Evolutionary conservation across 768 basidiomycete genomes (phyloP).

Genomic region (Nidularia sp.): DNA sequence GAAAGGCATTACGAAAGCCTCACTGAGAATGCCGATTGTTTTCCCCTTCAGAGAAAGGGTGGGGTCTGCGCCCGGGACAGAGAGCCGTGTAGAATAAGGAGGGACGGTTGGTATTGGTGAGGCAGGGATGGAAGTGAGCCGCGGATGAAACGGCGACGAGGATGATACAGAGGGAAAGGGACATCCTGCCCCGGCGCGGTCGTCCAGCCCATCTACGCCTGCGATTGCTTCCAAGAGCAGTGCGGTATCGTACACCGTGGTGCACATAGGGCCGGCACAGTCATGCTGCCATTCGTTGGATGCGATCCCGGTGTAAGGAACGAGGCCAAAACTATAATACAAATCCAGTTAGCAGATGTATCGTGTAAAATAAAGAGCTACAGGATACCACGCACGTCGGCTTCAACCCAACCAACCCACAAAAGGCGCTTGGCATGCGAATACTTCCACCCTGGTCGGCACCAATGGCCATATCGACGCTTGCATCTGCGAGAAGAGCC

Average conservation of each 20-base stretch:
- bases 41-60: slow-evolving; percentile 22
- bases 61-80: slow-evolving; percentile 18
- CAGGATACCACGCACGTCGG: slow-evolving; percentile 8
- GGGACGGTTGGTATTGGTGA: slow-evolving; percentile 5
- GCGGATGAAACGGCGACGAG: neutral
- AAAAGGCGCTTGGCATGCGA: slow-evolving; percentile 35
- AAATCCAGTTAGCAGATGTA: neutral
- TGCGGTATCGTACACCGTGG: slow-evolving; percentile 33
- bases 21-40: slow-evolving; percentile 35
- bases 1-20: slow-evolving; percentile 25
- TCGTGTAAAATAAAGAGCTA: neutral
- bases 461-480: slow-evolving; percentile 40
- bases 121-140: neutral
- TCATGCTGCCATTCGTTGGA: slow-evolving; percentile 33
- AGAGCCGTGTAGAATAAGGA: slow-evolving; percentile 22
- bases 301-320: slow-evolving; percentile 43
- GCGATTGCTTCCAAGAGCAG: slow-evolving; percentile 36
- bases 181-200: slow-evolving; percentile 20
- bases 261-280: slow-evolving; percentile 35
- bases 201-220: slow-evolving; percentile 39
- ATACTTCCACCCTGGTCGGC: slow-evolving; percentile 45
- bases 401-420: slow-evolving; percentile 32
- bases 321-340: slow-evolving; percentile 29
- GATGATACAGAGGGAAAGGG: slow-evolving; percentile 6
- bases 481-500: slow-evolving; percentile 31